Base-by-base conservation (phyloP, 306 rosid species). In the Vigna reflexopilosa region DNA sequence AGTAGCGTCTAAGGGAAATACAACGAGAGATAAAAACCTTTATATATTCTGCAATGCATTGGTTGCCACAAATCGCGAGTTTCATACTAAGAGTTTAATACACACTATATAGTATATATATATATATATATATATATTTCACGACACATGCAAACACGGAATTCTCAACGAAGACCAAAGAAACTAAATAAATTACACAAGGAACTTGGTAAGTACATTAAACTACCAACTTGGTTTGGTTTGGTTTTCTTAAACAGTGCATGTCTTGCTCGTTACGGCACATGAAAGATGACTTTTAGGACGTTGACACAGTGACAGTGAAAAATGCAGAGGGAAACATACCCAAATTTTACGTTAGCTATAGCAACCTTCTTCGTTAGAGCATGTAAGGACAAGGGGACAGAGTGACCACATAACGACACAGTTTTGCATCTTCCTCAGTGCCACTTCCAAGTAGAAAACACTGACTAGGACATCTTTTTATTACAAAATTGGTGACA, bases 1-100 rank as follows among this genome's bases (percentile, higher is more conserved):
- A 90, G 89, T 90, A 54, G 75, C 91, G 94, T 87, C 84, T 58
- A 90, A 86, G 91, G 73, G 26, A 90, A 82, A 17, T 26, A 24
- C 6, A 15, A 70, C 57, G 40, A 50, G 42, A 69, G 54, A 61
- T 62, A 52, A 26, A 26, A 65, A 74, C 59, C 7, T 80, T 51
- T 26, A 80, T 85, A 77, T 55, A 68, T 47, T 57, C 45, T 10
- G 14, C 56, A 47, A 13, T 51, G 19, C 83, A 47, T 81, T 71
- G 89, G 52, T 75, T 88, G 26, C 72, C 74, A n/a, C 86, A 82
- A 42, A 42, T 42, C 12, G 13, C 47, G 47, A 42, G 13, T 6
- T 36, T 42, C 47, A 42, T 42, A 42, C 47, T 42, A 42, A 42
- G 45, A 40, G 10, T 42, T 42, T 42, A 42, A 42, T 7, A 36